Evolutionary conservation across 2,329 filamentous ascomycete genomes (phyloP), one percentile per base, ranked within the genome.

Genomic region (Volutella citrinella): DNA sequence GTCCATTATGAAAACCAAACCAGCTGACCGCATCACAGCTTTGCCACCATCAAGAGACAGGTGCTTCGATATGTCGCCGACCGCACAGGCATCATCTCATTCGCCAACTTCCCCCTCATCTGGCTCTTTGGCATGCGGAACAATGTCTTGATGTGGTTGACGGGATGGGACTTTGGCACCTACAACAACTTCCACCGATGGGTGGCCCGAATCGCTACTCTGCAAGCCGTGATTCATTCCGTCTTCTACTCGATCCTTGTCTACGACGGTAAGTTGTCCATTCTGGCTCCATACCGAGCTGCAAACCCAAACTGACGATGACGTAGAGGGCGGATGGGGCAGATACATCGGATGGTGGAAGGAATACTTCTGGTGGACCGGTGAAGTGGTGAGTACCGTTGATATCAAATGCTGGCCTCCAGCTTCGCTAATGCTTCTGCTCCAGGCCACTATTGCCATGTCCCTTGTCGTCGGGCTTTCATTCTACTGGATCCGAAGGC

Each of bases 91-190:
- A 72, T 81, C 19, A 67, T 86, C 16, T 74, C 78, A 0, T 76
- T 80, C 45, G 76, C 74, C 5, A 82, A 82, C 42, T 68, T 85
- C 7, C 77, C 79, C 0, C 49, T 82, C 4, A 60, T 84, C 1
- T 84, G 80, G 79, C 56, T 85, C 0, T 85, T 86, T 44, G 76
- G 74, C 1, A 76, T 77, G 51, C 67, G 82, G 9, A 87, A 86
- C 42, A 84, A 86, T 32, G 49, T 80, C 0, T 66, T 84, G 12
- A 63, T 84, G 34, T 82, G 77, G 77, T 52, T 79, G 1, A 85
- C 82, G 0, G 81, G 81, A 0, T 86, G 82, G 80, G 78, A 76
- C 10, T 84, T 82, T 52, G 69, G 70, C 3, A 79, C 77, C 0
- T 85, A 78, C 49, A 85, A 78, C 45, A 70, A 77, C 24, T 84